Percentiles rank a stretch among this genome's conserved stretches.
phyloP scores from a whole-genome alignment of 805 yeast species.

The Ogataea trehalophila region DNA sequence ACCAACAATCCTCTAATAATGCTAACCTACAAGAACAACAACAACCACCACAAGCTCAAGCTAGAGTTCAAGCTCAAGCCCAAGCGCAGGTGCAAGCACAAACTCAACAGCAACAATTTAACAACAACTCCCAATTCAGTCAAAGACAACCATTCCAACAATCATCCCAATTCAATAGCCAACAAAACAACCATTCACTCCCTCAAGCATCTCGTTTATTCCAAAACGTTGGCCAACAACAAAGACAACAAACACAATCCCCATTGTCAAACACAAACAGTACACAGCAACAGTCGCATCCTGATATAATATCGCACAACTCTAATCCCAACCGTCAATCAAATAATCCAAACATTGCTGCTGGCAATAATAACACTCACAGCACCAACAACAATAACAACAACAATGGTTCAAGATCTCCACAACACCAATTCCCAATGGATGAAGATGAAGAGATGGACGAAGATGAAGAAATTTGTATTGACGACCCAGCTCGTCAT shows the following conservation, averaged over 20 bases:
- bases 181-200: background rate
- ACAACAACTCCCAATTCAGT: constrained; percentile 1
- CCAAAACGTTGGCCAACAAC: constrained; percentile 10
- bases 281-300: constrained; percentile 5
- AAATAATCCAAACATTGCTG: background rate
- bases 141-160: background rate
- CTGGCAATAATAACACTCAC: too few relatives aligned
- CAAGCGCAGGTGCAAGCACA: constrained; percentile 29
- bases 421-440: constrained; percentile 30
- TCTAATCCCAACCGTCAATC: too few relatives aligned
- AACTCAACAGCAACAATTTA: constrained; percentile 13
- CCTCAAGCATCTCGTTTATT: constrained; percentile 13
- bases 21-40: constrained; percentile 10
- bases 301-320: background rate
- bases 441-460: constrained; percentile 28
- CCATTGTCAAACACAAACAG: constrained; percentile 15
- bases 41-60: constrained; percentile 8
- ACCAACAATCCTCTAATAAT: constrained; percentile 18
- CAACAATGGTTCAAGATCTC: constrained; percentile 14
- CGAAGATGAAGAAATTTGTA: constrained; percentile 49
- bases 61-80: constrained; percentile 24
- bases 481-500: constrained; percentile 96
- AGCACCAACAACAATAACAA: constrained; percentile 12
- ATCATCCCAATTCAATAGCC: constrained; percentile 4
- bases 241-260: constrained; percentile 14